Evolutionary conservation across 2,329 filamentous ascomycete genomes (phyloP).

Genomic region (Ophiostoma sp.): DNA sequence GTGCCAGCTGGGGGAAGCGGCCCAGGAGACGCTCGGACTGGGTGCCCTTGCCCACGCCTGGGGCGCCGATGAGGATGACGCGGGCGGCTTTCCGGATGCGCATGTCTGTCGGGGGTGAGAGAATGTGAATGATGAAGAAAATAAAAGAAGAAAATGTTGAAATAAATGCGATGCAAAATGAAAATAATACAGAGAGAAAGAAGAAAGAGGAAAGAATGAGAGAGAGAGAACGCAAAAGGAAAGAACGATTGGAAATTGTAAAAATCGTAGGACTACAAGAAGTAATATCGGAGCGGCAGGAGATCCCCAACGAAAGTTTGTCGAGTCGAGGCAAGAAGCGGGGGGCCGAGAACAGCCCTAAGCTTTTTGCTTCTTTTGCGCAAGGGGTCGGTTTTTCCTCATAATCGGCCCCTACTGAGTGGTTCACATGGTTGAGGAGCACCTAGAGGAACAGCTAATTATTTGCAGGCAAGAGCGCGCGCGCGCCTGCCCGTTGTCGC

Average conservation of each 20-base stretch:
- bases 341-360: constrained; percentile 14
- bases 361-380: not conserved
- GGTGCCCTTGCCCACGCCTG: constrained; percentile 96
- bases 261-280: not conserved
- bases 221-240: not conserved
- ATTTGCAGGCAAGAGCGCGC: no score
- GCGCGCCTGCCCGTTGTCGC: no score
- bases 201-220: not conserved
- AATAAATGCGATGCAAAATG: no score
- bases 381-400: not conserved
- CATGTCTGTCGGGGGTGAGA: constrained; percentile 43
- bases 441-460: no score
- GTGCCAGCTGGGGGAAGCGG: constrained; percentile 83
- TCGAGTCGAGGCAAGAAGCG: constrained; percentile 13
- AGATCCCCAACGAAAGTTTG: constrained; percentile 19
- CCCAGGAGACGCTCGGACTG: constrained; percentile 86
- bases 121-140: not conserved
- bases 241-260: not conserved
- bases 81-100: constrained; percentile 78
- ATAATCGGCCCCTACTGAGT: not conserved
- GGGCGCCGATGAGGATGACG: constrained; percentile 91
- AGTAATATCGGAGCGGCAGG: not conserved
- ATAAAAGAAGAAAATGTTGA: not conserved
- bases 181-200: not conserved
- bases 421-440: constrained; percentile 2